Conservation (phyloP, 202 grass and related monocot species). For the Panicum virgatum region DNA sequence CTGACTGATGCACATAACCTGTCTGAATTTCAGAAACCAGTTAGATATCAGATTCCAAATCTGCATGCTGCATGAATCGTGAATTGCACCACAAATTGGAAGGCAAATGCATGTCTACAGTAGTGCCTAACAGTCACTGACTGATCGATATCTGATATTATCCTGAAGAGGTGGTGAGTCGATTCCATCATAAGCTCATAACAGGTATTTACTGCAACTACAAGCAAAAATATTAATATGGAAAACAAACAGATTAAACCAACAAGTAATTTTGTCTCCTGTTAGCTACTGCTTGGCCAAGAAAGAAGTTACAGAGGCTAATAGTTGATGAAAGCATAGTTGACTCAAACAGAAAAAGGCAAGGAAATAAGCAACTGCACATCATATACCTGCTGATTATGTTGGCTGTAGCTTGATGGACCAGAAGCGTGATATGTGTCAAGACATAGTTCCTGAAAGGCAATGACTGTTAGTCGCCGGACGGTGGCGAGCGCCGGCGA, state of each 20-base stretch:
- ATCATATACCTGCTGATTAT: constrained; percentile 15
- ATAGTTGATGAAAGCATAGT: neutral
- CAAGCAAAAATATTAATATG: neutral
- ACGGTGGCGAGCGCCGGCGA: no score
- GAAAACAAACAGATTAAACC: neutral
- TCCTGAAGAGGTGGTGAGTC: neutral
- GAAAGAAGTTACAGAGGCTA: neutral
- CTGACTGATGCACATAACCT: neutral
- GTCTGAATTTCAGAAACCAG: neutral
- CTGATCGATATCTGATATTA: neutral
- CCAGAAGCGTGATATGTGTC: neutral
- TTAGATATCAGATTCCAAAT: neutral
- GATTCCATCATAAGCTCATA: neutral
- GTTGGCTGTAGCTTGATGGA: constrained; percentile 27
- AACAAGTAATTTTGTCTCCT: neutral
- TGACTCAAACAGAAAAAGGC: neutral
- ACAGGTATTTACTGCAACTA: neutral
- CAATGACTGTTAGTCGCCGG: neutral
- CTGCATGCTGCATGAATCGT: neutral
- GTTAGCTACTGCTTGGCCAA: neutral
- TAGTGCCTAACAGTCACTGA: neutral
- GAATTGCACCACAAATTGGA: neutral
- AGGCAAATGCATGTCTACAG: neutral
- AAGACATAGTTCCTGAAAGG: constrained; percentile 35
- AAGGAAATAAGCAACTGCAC: neutral